These are phyloP conservation scores for Calonectria multiphialidica DNA, from an alignment of 2,329 filamentous ascomycete species.

Conservation along the genomic window DNA sequence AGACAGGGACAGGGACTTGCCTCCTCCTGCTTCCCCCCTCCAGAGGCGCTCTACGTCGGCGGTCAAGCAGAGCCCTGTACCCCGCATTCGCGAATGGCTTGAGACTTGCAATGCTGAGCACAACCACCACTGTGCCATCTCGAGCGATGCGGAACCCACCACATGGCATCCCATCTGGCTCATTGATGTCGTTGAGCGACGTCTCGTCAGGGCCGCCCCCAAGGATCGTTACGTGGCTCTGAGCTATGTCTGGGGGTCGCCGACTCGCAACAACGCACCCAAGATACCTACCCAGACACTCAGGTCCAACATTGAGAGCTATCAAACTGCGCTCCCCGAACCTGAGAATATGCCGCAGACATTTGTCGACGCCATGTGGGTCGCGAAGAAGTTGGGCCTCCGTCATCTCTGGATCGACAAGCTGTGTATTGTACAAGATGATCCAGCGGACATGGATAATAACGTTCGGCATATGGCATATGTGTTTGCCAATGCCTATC, in stretches of 20 bases:
- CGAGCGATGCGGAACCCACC: conserved; percentile 35
- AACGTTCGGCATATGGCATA: conserved; percentile 59
- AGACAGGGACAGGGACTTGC: conserved; percentile 31
- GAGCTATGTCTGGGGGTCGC: conserved; percentile 58
- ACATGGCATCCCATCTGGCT: conserved; percentile 57
- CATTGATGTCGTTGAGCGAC: conserved; percentile 54
- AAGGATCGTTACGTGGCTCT: conserved; percentile 58
- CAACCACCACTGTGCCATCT: conserved; percentile 53
- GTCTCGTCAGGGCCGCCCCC: conserved; percentile 53
- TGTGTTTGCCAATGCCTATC: conserved; percentile 58
- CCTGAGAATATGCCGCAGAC: conserved; percentile 53
- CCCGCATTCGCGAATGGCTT: conserved; percentile 57
- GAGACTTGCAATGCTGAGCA: conserved; percentile 58
- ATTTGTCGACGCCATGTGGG: conserved; percentile 58
- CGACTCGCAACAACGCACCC: conserved; percentile 41
- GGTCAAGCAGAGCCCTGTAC: conserved; percentile 50
- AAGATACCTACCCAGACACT: conserved; percentile 48
- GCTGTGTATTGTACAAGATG: conserved; percentile 60
- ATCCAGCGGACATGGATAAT: conserved; percentile 52
- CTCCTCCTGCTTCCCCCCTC: conserved; percentile 35
- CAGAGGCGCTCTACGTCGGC: conserved; percentile 48
- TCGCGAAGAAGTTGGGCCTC: conserved; percentile 57
- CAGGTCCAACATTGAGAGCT: conserved; percentile 51
- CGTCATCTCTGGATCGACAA: conserved; percentile 61
- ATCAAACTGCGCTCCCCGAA: conserved; percentile 51